Evolutionary conservation across 225 moss, liverwort and hornwort genomes (phyloP), one percentile per base, ranked within the genome.

Genomic region (Rhytidiadelphus loreus): DNA sequence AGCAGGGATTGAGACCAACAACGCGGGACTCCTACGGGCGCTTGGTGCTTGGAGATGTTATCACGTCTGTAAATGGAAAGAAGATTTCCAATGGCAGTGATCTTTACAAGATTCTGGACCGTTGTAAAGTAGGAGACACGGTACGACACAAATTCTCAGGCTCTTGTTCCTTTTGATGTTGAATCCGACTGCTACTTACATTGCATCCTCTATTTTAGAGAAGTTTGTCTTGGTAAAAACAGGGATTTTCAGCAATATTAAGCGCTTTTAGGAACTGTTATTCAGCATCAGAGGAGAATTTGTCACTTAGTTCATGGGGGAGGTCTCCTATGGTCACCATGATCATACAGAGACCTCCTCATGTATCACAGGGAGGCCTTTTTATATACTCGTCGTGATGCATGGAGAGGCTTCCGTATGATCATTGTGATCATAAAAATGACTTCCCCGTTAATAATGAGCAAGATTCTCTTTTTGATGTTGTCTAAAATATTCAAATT

Each of bases 71-170:
- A 83, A 99, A 99, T 91, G 96, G 93, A 84, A 96, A 94, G 89
- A 97, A 96, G 92, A 96, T 97, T 78, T 50, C 85, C 37, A 97
- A 96, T 88, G 97, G 96, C 90, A 99, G 99, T 89, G 96, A 99
- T 86, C 94, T 99, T 33, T 97, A 97, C 92, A 99, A 97, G 91
- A 96, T 99, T 86, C 85, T 99, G 46, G 98, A 99, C 91, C 98
- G 96, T 33, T 96, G 97, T 87, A 96, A 99, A 95, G 98, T 97
- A 79, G 96, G 98, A 85, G 97, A 99, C 83, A 95, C 93, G 91
- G 98, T 97, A 89, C 59, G 78, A 39, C 41, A 22, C 68, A 59
- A 46, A 19, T 44, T 79, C 74, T 46, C 74, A 82, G 70, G 43
- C 37, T 59, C 69, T 83, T 80, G 62, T 39, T 72, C 28, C 62